Conservation (phyloP, 108 stramenopile genomes). For the Fragilaria radians region DNA sequence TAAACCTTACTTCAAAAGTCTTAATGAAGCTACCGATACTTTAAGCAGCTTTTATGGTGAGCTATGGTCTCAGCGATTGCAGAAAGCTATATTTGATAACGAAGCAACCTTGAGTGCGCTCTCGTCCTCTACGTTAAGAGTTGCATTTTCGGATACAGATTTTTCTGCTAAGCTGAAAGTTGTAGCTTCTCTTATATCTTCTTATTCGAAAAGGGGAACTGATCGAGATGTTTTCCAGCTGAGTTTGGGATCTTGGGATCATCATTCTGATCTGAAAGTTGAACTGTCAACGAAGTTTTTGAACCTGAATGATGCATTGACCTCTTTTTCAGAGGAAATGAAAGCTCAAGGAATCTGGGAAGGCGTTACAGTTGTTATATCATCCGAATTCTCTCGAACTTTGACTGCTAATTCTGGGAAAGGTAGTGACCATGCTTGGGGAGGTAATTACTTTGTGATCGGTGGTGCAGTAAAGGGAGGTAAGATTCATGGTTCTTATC, state of each 20-base stretch:
- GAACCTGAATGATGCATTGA: slow-evolving; percentile 30
- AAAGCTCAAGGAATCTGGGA: slow-evolving; percentile 46
- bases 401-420: slow-evolving; percentile 61
- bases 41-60: slow-evolving; percentile 42
- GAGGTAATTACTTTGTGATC: slow-evolving; percentile 30
- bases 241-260: slow-evolving; percentile 41
- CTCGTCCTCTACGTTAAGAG: neutral
- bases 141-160: slow-evolving; percentile 17
- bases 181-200: slow-evolving; percentile 33
- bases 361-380: slow-evolving; percentile 33
- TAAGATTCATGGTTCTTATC: slow-evolving; percentile 46
- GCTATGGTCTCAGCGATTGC: slow-evolving; percentile 29
- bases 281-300: slow-evolving; percentile 21
- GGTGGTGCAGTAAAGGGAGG: no score
- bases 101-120: slow-evolving; percentile 11
- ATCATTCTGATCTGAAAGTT: slow-evolving; percentile 25
- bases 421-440: no score
- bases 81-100: slow-evolving; percentile 27
- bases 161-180: slow-evolving; percentile 16
- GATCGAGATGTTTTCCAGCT: slow-evolving; percentile 47
- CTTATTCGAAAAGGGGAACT: slow-evolving; percentile 13
- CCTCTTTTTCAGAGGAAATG: slow-evolving; percentile 41
- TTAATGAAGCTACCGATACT: slow-evolving; percentile 31
- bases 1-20: neutral
- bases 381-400: slow-evolving; percentile 64